Conservation (phyloP, 805 yeast genomes). For the Tetrapisispora arboricola region DNA sequence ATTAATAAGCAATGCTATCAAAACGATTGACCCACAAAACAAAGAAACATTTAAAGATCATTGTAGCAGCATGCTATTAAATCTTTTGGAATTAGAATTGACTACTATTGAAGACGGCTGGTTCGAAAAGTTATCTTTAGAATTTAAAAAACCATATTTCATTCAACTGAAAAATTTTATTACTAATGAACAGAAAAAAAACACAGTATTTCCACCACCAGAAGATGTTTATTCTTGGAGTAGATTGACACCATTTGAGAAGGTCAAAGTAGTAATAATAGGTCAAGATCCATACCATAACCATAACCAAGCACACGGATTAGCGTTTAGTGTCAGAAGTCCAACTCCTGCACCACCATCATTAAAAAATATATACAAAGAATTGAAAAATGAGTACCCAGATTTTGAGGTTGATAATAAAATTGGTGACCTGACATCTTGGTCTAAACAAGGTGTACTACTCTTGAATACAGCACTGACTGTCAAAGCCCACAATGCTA, state of each 20-base stretch:
- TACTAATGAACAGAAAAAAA: slow-evolving; percentile 33
- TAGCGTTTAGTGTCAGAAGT: slow-evolving; percentile 83
- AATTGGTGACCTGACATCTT: slow-evolving; percentile 51
- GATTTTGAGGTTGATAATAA: slow-evolving; percentile 48
- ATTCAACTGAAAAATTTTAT: slow-evolving; percentile 60
- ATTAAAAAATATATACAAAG: slow-evolving; percentile 74
- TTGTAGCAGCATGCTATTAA: slow-evolving; percentile 8
- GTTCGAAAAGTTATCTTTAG: slow-evolving; percentile 59
- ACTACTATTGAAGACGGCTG: slow-evolving; percentile 64
- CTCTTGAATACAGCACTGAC: slow-evolving; percentile 82
- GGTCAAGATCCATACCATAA: slow-evolving; percentile 98
- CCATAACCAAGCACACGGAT: slow-evolving; percentile 86
- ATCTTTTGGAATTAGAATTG: slow-evolving; percentile 56
- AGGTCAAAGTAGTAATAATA: slow-evolving; percentile 66
- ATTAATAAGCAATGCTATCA: no score
- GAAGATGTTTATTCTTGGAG: slow-evolving; percentile 86
- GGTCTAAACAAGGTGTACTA: slow-evolving; percentile 86
- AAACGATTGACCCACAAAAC: no score
- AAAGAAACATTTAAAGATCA: slow-evolving; percentile 8
- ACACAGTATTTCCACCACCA: slow-evolving; percentile 67
- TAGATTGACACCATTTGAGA: slow-evolving; percentile 63
- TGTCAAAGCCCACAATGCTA: slow-evolving; percentile 86
- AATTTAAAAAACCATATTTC: slow-evolving; percentile 80
- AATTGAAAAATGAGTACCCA: slow-evolving; percentile 62
- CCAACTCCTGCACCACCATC: slow-evolving; percentile 88